phyloP scores from a whole-genome alignment of 441 rosid genomes.

The Populus hybrid region DNA sequence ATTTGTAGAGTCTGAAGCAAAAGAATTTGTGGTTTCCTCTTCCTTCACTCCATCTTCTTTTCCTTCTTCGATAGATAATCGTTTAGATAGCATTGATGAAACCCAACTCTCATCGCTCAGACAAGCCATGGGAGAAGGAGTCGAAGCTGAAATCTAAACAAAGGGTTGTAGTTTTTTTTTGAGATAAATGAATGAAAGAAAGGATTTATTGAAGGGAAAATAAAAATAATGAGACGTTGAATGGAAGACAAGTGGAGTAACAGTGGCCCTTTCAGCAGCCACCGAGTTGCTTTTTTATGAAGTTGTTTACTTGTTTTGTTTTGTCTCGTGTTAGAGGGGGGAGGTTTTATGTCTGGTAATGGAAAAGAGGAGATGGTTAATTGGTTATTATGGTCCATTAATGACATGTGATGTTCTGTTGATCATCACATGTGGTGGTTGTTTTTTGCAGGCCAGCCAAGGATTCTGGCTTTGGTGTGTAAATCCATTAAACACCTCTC shows the following conservation, averaged over 20 bases:
- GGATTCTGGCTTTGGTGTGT: neutral
- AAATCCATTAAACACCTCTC: neutral
- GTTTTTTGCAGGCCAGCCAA: neutral
- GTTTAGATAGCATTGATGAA: too few relatives aligned
- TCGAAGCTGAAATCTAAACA: neutral
- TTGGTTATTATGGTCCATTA: neutral
- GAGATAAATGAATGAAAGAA: too few relatives aligned
- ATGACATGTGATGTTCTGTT: neutral
- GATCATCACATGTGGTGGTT: neutral
- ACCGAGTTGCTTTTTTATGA: neutral
- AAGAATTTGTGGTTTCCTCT: constrained; percentile 6
- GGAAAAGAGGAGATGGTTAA: neutral
- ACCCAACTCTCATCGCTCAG: constrained; percentile 36
- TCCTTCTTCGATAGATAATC: constrained; percentile 8
- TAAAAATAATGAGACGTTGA: neutral
- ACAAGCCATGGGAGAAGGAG: constrained; percentile 35
- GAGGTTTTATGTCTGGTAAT: neutral
- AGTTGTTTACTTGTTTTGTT: neutral
- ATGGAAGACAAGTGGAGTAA: neutral
- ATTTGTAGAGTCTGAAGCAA: constrained; percentile 13
- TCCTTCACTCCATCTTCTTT: constrained; percentile 16
- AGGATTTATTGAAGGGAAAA: neutral
- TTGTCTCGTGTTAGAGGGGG: neutral
- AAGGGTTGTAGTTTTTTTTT: neutral
- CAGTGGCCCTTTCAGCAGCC: neutral